Evolutionary conservation across 768 basidiomycete genomes (phyloP), one percentile per base, ranked within the genome.

Genomic region (Pleurotus platypus): DNA sequence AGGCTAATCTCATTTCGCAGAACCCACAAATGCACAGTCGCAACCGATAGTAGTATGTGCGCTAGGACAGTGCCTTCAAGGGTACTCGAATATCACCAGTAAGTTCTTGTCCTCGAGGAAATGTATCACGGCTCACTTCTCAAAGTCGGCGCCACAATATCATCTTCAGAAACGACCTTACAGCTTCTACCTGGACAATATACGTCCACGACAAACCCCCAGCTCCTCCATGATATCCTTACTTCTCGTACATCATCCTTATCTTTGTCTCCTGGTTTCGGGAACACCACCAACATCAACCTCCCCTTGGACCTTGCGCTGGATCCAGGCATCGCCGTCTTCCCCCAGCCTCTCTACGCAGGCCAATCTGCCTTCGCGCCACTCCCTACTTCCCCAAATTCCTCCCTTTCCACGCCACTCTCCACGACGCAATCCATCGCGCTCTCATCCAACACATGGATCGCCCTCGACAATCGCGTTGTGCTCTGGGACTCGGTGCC

Each of bases 11-110:
- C 35, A 38, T 3, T 30, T n/a, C 9, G 50, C 24, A 49, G 48
- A 49, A 49, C 9, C 35, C 20, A 49, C 48, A 58, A 61, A 61
- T 30, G 60, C 64, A 58, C 62, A 62, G 35, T 57, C 60, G 22
- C 45, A 60, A 56, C 55, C 75, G 58, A 73, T 71, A 60, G 82
- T 87, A 48, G 68, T 87, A 55, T 87, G 86, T 75, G 71, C 83
- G 79, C 82, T 86, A 67, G 86, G 86, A 61, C 83, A 86, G 81
- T 87, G 86, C 71, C 71, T 87, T 46, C 76, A 86, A 64, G 85
- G 85, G 40, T 81, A 70, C 67, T 80, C 84, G 30, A 86, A 87
- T 60, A 81, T 78, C 13, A 79, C 84, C 61, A 69, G 84, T 79
- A 46, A 40, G 65, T 61, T 12, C 11, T 37, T 27, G 13, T n/a